Evolutionary conservation across 2,329 filamentous ascomycete species (phyloP).

Genomic region (Penicillium rolfsii): DNA sequence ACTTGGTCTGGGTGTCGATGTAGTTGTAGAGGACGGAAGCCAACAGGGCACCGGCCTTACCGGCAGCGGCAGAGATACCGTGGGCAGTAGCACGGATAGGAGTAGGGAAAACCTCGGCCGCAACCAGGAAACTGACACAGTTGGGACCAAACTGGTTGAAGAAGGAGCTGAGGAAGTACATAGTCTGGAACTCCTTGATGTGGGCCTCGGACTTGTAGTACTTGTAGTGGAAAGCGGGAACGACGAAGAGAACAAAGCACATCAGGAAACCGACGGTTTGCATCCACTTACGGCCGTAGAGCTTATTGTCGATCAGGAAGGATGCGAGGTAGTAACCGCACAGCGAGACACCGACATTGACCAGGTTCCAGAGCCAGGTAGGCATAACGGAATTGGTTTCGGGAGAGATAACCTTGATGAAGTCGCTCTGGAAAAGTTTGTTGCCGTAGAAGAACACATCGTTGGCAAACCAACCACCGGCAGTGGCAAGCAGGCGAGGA

Average conservation of each 20-base stretch:
- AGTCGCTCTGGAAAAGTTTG: slow-evolving; percentile 93
- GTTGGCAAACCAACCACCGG: slow-evolving; percentile 91
- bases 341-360: slow-evolving; percentile 86
- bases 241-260: slow-evolving; percentile 90
- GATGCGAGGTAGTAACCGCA: slow-evolving; percentile 88
- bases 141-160: slow-evolving; percentile 99
- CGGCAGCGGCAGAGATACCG: slow-evolving; percentile 88
- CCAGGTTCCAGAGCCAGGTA: slow-evolving; percentile 87
- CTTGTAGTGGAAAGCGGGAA: slow-evolving; percentile 84
- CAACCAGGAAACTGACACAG: slow-evolving; percentile 92
- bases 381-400: slow-evolving; percentile 74
- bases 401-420: slow-evolving; percentile 79
- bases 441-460: slow-evolving; percentile 99
- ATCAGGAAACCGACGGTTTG: slow-evolving; percentile 91
- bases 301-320: slow-evolving; percentile 90
- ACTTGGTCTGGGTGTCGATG: slow-evolving; percentile 81
- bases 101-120: slow-evolving; percentile 94
- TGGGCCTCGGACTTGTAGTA: slow-evolving; percentile 73
- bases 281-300: slow-evolving; percentile 96
- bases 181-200: slow-evolving; percentile 90
- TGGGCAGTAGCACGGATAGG: slow-evolving; percentile 91
- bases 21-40: slow-evolving; percentile 94
- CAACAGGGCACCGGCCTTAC: slow-evolving; percentile 84
- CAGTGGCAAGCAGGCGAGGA: slow-evolving; percentile 81
- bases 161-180: slow-evolving; percentile 98